A percentile compares a stretch with the other conserved stretches of the same genome.
These are phyloP conservation scores for Candida tetrigidarum DNA, from an alignment of 1,139 yeast genomes.

Conservation along the genomic window DNA sequence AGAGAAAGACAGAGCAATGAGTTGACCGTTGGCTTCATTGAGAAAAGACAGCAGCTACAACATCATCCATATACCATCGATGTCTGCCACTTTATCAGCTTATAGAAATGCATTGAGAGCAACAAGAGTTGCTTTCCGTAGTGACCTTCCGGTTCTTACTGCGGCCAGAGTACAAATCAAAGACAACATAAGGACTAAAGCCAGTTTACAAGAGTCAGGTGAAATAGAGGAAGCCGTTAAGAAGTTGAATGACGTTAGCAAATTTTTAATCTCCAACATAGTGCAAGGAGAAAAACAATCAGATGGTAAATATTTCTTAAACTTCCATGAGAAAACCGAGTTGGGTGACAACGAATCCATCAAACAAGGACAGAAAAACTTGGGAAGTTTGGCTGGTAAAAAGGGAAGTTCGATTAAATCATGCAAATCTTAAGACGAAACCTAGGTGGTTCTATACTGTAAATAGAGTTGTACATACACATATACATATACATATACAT, in stretches of 20 bases:
- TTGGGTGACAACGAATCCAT: slow-evolving; percentile 82
- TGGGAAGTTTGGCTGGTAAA: slow-evolving; percentile 50
- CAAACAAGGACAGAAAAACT: slow-evolving; percentile 35
- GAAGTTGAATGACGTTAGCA: slow-evolving; percentile 70
- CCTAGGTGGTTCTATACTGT: not conserved
- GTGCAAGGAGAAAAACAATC: slow-evolving; percentile 77
- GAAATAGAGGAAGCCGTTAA: slow-evolving; percentile 56
- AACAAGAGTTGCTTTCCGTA: slow-evolving; percentile 65
- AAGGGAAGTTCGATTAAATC: slow-evolving; percentile 24
- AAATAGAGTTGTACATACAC: slow-evolving; percentile 1
- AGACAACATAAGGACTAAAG: slow-evolving; percentile 52
- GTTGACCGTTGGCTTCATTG: too few species aligned
- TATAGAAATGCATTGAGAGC: slow-evolving; percentile 77
- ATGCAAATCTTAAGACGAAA: too few species aligned
- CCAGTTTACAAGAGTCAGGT: slow-evolving; percentile 32
- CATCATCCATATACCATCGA: not conserved
- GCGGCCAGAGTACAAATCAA: slow-evolving; percentile 73
- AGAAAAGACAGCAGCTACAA: not conserved
- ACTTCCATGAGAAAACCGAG: slow-evolving; percentile 82
- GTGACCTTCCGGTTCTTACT: slow-evolving; percentile 53
- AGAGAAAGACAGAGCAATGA: not conserved
- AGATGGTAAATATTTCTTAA: slow-evolving; percentile 53
- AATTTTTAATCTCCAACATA: slow-evolving; percentile 68
- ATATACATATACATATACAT: not conserved
- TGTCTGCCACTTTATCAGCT: slow-evolving; percentile 47